Evolutionary conservation across 176 grass and related monocot genomes (phyloP).

Genomic region (Cocos nucifera): DNA sequence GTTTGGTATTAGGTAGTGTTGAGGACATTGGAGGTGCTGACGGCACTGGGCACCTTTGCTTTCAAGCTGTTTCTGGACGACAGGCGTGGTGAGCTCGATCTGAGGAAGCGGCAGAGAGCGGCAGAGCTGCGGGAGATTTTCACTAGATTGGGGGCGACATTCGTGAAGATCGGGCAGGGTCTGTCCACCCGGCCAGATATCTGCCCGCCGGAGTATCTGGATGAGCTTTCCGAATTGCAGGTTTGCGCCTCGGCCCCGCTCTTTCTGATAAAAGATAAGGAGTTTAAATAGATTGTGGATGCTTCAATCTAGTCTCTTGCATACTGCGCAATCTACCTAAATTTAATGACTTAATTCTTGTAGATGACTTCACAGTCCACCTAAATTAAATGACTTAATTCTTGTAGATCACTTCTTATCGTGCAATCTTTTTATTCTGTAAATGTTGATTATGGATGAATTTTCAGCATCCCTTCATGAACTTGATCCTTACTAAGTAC

Average conservation of each 20-base stretch:
- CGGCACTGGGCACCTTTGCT: constrained; percentile 50
- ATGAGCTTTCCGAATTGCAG: constrained; percentile 93
- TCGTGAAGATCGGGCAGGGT: constrained; percentile 96
- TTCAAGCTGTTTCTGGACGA: constrained; percentile 52
- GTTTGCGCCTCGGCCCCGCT: constrained; percentile 10
- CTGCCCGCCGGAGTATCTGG: constrained; percentile 82
- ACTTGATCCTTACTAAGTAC: too few relatives aligned
- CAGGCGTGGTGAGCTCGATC: constrained; percentile 37
- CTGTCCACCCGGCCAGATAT: constrained; percentile 83
- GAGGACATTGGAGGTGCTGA: constrained; percentile 64
- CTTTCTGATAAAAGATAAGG: too few relatives aligned
- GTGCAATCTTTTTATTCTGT: too few relatives aligned
- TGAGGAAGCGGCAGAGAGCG: constrained; percentile 48
- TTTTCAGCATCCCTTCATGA: too few relatives aligned
- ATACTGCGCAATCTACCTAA: too few relatives aligned
- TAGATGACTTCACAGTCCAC: too few relatives aligned
- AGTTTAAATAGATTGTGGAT: too few relatives aligned
- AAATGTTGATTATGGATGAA: too few relatives aligned
- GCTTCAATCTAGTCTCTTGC: too few relatives aligned
- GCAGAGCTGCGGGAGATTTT: constrained; percentile 67
- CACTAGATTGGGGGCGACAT: constrained; percentile 84
- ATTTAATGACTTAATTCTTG: too few relatives aligned
- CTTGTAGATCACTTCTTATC: too few relatives aligned
- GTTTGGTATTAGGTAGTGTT: constrained; percentile 42
- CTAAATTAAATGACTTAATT: too few relatives aligned